Evolutionary conservation across 306 rosid genomes (phyloP).

Genomic region (Ormosia emarginata): DNA sequence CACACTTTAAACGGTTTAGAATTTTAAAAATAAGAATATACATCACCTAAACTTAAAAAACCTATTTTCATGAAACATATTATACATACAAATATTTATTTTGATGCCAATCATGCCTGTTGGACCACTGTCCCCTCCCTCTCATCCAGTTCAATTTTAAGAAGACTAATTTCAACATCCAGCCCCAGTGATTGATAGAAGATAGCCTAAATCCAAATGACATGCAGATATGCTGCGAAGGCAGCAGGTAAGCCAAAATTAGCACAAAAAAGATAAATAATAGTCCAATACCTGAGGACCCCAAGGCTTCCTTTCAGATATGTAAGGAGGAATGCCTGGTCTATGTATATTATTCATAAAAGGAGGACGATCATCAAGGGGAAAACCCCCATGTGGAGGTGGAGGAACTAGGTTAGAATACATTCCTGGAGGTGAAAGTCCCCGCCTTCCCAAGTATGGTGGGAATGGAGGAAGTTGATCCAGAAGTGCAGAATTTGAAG

Average conservation of each 20-base stretch:
- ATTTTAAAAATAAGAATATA: background rate
- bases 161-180: constrained; percentile 1
- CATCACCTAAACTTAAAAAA: background rate
- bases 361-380: constrained; percentile 66
- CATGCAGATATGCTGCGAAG: constrained; percentile 4
- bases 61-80: background rate
- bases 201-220: constrained; percentile 16
- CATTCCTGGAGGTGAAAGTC: constrained; percentile 83
- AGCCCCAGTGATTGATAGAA: background rate
- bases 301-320: constrained; percentile 87
- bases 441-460: constrained; percentile 70
- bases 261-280: background rate
- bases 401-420: constrained; percentile 69
- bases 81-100: constrained; percentile 1
- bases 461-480: constrained; percentile 76
- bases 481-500: constrained; percentile 63
- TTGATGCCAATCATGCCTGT: background rate
- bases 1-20: background rate
- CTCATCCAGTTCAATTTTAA: constrained; percentile 10
- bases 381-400: constrained; percentile 58
- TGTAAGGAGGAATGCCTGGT: constrained; percentile 52
- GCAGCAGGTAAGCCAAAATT: constrained; percentile 1
- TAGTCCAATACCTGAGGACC: constrained; percentile 69
- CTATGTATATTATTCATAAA: constrained; percentile 59
- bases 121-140: constrained; percentile 2